Base-by-base conservation (phyloP, 2,329 filamentous ascomycete species). In the Aplosporella prunicola region DNA sequence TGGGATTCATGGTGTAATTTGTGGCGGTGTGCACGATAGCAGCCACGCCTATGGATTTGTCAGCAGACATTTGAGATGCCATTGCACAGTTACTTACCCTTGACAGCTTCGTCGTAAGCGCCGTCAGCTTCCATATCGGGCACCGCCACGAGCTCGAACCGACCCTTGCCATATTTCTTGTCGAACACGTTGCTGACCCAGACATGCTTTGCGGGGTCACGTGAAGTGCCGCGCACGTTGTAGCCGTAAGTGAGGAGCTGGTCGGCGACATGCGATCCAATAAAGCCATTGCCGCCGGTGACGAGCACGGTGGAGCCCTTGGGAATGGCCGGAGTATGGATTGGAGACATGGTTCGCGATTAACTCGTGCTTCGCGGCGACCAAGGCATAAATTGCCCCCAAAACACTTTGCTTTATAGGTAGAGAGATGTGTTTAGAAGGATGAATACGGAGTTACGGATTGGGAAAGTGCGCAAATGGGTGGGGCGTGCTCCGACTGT, bases 21-120 rank as follows among this genome's bases (percentile, higher is more conserved):
- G 61, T 58, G 0, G 69, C 69, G 7, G 66, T 52, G 41, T 71
- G 68, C 13, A 63, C 53, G 35, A 72, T 55, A 4, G 62, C 64
- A 2, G 55, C 50, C 11, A 57, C 55, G 14, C 61, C 60, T 60
- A 16, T n/a, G n/a, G n/a, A n/a, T n/a, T n/a, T n/a, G n/a, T n/a
- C n/a, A n/a, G n/a, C n/a, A n/a, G n/a, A n/a, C n/a, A n/a, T n/a
- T n/a, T n/a, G n/a, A n/a, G n/a, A n/a, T n/a, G n/a, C n/a, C n/a
- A n/a, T n/a, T n/a, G n/a, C n/a, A n/a, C n/a, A n/a, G n/a, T n/a
- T 11, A 5, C 28, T 13, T 22, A 18, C 52, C 52, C 46, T 55
- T 38, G 2, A 57, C 46, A 1, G 45, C 43, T 6, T 49, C 42
- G 11, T 49, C 47, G 20, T 51, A 57, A 15, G 49, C 51, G 0